Conservation (phyloP, 1,284 basidiomycete genomes). For the Apiotrichum gracile region DNA sequence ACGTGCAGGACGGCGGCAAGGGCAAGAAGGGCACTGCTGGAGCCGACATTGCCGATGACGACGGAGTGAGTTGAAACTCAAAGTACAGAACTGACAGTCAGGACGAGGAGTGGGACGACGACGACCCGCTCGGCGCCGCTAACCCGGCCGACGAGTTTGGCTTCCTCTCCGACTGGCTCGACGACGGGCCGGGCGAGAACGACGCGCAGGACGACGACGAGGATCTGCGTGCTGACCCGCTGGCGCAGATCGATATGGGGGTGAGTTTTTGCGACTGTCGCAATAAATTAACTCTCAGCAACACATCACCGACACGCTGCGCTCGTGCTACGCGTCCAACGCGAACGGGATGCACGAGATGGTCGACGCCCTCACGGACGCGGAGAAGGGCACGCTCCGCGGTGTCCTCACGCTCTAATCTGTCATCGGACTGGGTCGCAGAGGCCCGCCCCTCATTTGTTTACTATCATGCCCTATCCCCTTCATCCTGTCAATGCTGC, state of each 20-base stretch:
- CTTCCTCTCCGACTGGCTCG: slow-evolving; percentile 49
- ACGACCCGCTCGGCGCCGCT: slow-evolving; percentile 52
- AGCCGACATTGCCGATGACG: slow-evolving; percentile 64
- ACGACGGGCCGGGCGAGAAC: slow-evolving; percentile 64
- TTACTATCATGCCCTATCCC: neutral
- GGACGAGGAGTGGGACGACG: slow-evolving; percentile 85
- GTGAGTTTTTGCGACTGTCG: slow-evolving; percentile 30
- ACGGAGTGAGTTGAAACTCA: slow-evolving; percentile 42
- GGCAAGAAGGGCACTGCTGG: slow-evolving; percentile 58
- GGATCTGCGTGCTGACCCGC: slow-evolving; percentile 76
- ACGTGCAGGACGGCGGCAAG: slow-evolving; percentile 61
- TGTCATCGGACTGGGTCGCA: too few species aligned
- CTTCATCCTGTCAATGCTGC: slow-evolving; percentile 4
- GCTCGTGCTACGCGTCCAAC: slow-evolving; percentile 62
- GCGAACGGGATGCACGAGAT: slow-evolving; percentile 60
- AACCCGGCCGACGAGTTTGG: slow-evolving; percentile 47
- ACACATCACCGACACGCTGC: slow-evolving; percentile 52
- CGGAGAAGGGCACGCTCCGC: slow-evolving; percentile 64
- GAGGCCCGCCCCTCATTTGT: neutral
- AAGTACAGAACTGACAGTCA: slow-evolving; percentile 33
- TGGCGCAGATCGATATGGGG: slow-evolving; percentile 82
- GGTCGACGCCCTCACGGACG: slow-evolving; percentile 60
- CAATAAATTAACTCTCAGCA: slow-evolving; percentile 8
- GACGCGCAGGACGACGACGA: slow-evolving; percentile 78
- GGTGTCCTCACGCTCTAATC: slow-evolving; percentile 50